Evolutionary conservation across 129 eudicot species (phyloP).

Genomic region (Calendula officinalis): DNA sequence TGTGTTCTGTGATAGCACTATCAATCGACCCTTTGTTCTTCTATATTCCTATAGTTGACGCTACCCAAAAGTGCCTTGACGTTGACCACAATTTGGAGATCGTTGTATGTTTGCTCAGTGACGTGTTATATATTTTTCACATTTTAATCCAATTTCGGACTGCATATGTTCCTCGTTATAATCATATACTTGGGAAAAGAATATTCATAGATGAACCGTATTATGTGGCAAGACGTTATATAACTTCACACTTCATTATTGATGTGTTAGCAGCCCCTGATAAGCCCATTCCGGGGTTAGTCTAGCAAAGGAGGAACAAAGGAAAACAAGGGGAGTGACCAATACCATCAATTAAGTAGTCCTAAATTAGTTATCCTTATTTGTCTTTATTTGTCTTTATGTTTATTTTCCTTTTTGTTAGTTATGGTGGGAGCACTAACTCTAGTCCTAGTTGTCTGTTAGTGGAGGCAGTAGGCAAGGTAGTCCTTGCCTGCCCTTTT

Average conservation of each 20-base stretch:
- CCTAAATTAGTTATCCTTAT: too few species aligned
- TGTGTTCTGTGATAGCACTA: slow-evolving; percentile 37
- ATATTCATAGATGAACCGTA: slow-evolving; percentile 14
- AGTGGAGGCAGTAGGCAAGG: too few species aligned
- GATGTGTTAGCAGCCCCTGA: slow-evolving; percentile 38
- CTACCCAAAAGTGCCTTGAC: slow-evolving; percentile 29
- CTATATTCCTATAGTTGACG: slow-evolving; percentile 37
- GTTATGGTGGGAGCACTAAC: too few species aligned
- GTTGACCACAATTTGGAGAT: slow-evolving; percentile 28
- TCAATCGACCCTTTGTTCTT: slow-evolving; percentile 43
- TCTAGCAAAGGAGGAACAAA: too few species aligned
- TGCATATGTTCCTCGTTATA: slow-evolving; percentile 17
- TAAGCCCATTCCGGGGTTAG: too few species aligned
- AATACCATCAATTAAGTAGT: too few species aligned
- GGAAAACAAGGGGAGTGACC: too few species aligned
- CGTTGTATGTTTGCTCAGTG: slow-evolving; percentile 31
- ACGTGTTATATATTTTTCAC: slow-evolving; percentile 25
- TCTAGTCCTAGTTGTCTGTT: too few species aligned
- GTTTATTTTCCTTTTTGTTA: too few species aligned
- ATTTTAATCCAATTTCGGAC: slow-evolving; percentile 30
- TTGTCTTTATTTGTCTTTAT: too few species aligned
- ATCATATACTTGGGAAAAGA: background rate
- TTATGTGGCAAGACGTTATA: slow-evolving; percentile 34
- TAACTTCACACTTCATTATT: slow-evolving; percentile 31
- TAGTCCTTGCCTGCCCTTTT: too few species aligned